Base-by-base conservation (phyloP, 2,329 filamentous ascomycete genomes). In the Ophiostoma ulmi region DNA sequence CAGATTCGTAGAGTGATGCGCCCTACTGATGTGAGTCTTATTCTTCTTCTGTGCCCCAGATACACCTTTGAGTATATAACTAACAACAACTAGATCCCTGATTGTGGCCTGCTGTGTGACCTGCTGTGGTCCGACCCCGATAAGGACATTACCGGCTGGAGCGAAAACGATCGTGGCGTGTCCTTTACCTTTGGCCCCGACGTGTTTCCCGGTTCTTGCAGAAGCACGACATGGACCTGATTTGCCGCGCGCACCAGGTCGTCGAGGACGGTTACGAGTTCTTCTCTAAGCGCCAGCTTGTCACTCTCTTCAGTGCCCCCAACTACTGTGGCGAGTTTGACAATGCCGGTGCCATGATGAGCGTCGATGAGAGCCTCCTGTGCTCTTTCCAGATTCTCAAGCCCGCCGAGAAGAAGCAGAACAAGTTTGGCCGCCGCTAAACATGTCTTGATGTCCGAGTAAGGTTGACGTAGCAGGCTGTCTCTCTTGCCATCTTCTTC, bases 371-470 rank as follows among this genome's bases (percentile, higher is more conserved):
- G 86, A 97, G 94, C 81, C 84, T 99, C 81, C 86, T 99, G 78
- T 99, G 95, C 86, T 97, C 94, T 74, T 99, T 99, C 90, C 95
- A 97, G 93, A 98, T 99, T 80, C 87, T 99, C 85, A 99, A 98
- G 86, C 95, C 95, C 79, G 95, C 95, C 82, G 95, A 99, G 88
- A 99, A 99, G 90, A 99, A 99, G 90, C 94, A 97, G 92, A 98
- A 98, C 91, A 97, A 93, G 90, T 97, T 97, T 90, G 92, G 93
- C 85, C 91, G 93, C 84, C 92, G 93, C 91, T 97, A 93, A 67
- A 22, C 14, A 17, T 44, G 41, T 5, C 6, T 14, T 20, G 41
- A 17, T 13, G 38, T 39, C 44, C 20, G 44, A 20, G 44, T 48
- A 17, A 48, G 14, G 14, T 31, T 0, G 14, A 48, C 44, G 13